Percentiles rank a stretch among this genome's conserved stretches.
These are phyloP conservation scores for Suhomyces coccinellae DNA, from an alignment of 1,139 yeast species.

Conservation along the genomic window DNA sequence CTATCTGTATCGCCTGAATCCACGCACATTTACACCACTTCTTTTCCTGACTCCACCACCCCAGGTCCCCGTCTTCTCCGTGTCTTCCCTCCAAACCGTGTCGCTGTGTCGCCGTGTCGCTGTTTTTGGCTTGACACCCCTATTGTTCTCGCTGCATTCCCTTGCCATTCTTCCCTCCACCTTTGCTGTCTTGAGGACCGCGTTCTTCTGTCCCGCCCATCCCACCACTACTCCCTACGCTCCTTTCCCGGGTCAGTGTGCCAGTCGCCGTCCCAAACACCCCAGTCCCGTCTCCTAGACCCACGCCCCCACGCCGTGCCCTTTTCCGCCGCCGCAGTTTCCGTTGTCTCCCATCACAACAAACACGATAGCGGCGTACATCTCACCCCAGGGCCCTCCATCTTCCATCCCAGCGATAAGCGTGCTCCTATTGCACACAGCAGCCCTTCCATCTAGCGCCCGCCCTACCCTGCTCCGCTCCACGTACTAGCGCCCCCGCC, in stretches of 20 bases:
- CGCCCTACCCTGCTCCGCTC: no score
- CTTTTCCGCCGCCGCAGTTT: no score
- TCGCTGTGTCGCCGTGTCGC: not conserved
- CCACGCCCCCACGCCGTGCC: no score
- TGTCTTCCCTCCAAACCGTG: not conserved
- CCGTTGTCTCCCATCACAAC: no score
- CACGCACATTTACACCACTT: not conserved
- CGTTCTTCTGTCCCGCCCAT: not conserved
- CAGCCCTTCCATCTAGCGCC: no score
- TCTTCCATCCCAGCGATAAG: no score
- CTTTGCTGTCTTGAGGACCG: not conserved
- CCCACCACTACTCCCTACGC: not conserved
- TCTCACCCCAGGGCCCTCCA: no score
- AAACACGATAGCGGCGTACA: no score
- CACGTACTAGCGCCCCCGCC: no score
- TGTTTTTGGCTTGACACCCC: slow-evolving; percentile 2
- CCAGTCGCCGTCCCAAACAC: not conserved
- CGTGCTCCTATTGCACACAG: no score
- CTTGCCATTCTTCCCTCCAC: not conserved
- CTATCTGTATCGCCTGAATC: not conserved
- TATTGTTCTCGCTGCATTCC: not conserved
- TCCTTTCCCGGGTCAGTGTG: not conserved
- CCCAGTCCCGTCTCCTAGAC: no score
- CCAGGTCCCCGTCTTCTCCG: not conserved
- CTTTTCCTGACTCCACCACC: not conserved